phyloP scores from a whole-genome alignment of 148 eudicot genomes.

The Vaccinium darrowii region DNA sequence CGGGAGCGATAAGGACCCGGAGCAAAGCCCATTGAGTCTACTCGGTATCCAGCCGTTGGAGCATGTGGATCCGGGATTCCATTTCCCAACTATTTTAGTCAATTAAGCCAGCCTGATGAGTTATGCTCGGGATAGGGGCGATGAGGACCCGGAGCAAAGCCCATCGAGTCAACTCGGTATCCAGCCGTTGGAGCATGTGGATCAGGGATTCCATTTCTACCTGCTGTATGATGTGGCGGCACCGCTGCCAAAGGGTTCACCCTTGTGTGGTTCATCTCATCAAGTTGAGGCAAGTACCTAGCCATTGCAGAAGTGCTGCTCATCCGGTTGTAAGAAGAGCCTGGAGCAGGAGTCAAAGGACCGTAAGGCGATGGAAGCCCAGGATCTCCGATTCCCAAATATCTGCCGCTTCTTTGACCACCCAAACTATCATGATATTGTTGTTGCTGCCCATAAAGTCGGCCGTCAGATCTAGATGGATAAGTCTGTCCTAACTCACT shows the following conservation, averaged over 20 bases:
- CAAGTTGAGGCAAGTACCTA: slow-evolving; percentile 34
- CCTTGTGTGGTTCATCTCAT: slow-evolving; percentile 30
- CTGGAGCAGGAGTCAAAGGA: slow-evolving; percentile 9
- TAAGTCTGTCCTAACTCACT: slow-evolving; percentile 12
- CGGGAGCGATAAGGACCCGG: slow-evolving; percentile 24
- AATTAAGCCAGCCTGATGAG: slow-evolving; percentile 40
- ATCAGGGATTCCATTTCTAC: slow-evolving; percentile 20
- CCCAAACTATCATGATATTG: slow-evolving; percentile 11
- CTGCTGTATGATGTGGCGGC: neutral
- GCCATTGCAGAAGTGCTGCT: slow-evolving; percentile 35
- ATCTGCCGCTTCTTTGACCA: slow-evolving; percentile 23
- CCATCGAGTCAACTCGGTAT: slow-evolving; percentile 17
- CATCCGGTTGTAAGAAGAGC: slow-evolving; percentile 7
- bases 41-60: slow-evolving; percentile 18
- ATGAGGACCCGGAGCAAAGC: slow-evolving; percentile 32
- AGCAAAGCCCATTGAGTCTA: slow-evolving; percentile 28
- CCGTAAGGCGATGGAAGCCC: slow-evolving; percentile 18
- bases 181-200: slow-evolving; percentile 20
- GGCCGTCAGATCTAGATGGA: neutral
- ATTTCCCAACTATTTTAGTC: slow-evolving; percentile 21
- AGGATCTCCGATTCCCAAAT: slow-evolving; percentile 15
- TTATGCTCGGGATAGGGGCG: slow-evolving; percentile 12
- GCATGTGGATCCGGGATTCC: slow-evolving; percentile 18
- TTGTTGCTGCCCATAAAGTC: slow-evolving; percentile 19
- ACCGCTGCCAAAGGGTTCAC: slow-evolving; percentile 16